A percentile compares a stretch with the other conserved stretches of the same genome.
phyloP scores from a whole-genome alignment of 1,284 basidiomycete genomes.

The Tremellales sp. region DNA sequence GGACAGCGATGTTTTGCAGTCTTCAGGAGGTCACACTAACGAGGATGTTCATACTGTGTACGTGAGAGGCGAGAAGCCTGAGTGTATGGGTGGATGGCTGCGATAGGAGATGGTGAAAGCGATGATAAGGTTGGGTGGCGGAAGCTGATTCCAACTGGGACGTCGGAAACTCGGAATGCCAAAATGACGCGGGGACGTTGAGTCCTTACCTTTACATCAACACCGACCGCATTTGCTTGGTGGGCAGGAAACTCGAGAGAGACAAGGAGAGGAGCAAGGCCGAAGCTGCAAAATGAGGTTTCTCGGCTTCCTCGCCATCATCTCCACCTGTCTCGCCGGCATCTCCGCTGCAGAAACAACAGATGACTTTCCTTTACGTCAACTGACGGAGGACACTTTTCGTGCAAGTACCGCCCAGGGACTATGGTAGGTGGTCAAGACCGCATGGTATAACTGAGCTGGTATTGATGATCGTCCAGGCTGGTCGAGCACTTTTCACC shows the following conservation, averaged over 20 bases:
- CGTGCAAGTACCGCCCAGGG: constrained; percentile 57
- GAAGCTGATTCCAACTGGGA: too few species aligned
- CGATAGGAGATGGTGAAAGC: too few species aligned
- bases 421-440: constrained; percentile 59
- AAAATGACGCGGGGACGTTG: too few species aligned
- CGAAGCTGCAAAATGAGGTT: too few species aligned
- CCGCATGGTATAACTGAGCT: constrained; percentile 7
- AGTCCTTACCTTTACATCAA: too few species aligned
- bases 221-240: too few species aligned
- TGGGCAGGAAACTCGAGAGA: too few species aligned
- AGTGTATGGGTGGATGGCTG: not conserved
- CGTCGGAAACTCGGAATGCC: too few species aligned
- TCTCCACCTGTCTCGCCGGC: not conserved
- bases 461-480: constrained; percentile 24
- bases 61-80: not conserved
- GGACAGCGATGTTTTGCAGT: not conserved
- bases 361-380: constrained; percentile 37
- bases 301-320: constrained; percentile 5
- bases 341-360: constrained; percentile 1
- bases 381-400: constrained; percentile 66
- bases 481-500: constrained; percentile 50
- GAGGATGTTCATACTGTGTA: constrained; percentile 36
- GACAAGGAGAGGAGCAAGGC: too few species aligned
- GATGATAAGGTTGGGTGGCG: too few species aligned
- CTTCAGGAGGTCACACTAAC: constrained; percentile 19